Evolutionary conservation across 345 rosid genomes (phyloP).

Genomic region (Salix arbutifolia): DNA sequence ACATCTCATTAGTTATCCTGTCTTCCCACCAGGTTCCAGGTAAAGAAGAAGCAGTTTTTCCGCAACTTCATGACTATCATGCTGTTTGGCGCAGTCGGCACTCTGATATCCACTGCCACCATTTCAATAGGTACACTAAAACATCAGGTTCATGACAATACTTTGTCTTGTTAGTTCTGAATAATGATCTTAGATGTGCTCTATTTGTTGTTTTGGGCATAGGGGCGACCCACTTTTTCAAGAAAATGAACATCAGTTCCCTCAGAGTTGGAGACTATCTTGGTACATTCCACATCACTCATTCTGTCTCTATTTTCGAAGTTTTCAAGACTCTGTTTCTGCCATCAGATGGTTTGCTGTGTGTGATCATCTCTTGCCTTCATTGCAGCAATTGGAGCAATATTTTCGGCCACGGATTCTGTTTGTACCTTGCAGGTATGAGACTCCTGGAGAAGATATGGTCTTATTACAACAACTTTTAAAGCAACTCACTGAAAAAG

Average conservation of each 20-base stretch:
- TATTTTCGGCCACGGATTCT: conserved; percentile 97
- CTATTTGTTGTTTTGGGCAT: conserved; percentile 5
- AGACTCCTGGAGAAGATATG: not conserved
- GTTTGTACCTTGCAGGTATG: conserved; percentile 95
- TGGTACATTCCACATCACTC: conserved; percentile 37
- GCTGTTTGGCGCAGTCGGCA: conserved; percentile 90
- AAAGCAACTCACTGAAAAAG: not conserved
- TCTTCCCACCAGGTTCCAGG: conserved; percentile 64
- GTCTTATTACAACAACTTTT: conserved; percentile 5
- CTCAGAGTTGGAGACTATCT: conserved; percentile 75
- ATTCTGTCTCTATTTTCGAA: not conserved
- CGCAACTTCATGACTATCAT: conserved; percentile 94
- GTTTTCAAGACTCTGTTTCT: not conserved
- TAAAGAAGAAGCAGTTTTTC: conserved; percentile 97
- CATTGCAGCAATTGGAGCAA: conserved; percentile 85
- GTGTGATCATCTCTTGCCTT: conserved; percentile 3
- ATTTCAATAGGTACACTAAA: conserved; percentile 60
- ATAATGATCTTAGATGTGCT: not conserved
- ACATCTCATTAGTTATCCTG: not conserved
- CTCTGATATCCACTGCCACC: conserved; percentile 79
- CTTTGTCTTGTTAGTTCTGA: not conserved
- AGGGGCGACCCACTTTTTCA: conserved; percentile 77
- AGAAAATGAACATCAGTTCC: conserved; percentile 59
- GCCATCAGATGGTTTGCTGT: not conserved
- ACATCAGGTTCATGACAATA: not conserved